These are phyloP conservation scores for Canna indica DNA, from an alignment of 176 grass and related monocot genomes.

Conservation along the genomic window DNA sequence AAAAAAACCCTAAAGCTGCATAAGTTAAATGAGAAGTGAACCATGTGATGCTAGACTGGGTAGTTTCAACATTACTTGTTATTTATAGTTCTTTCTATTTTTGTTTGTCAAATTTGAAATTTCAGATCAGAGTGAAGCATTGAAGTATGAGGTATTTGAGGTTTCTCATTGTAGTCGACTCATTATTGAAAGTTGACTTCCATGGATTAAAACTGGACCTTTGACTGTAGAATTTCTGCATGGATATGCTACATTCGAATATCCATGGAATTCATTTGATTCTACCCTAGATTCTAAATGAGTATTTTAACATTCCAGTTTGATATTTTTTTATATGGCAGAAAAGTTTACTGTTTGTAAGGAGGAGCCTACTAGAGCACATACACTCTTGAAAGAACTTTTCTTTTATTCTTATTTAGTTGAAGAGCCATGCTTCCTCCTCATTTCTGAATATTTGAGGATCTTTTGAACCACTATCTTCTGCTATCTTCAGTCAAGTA, in stretches of 20 bases:
- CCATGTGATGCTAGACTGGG: neutral
- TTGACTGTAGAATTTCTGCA: neutral
- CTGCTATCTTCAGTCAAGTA: neutral
- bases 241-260: neutral
- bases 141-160: neutral
- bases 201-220: neutral
- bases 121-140: neutral
- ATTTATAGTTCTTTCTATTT: too few relatives aligned
- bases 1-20: too few relatives aligned
- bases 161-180: neutral
- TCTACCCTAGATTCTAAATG: neutral
- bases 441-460: neutral
- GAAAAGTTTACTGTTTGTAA: neutral
- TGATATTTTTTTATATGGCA: neutral
- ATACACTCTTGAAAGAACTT: neutral
- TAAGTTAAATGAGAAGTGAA: too few relatives aligned
- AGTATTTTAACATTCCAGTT: neutral
- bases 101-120: neutral
- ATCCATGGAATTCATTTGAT: slow-evolving; percentile 2
- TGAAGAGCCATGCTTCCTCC: neutral
- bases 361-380: neutral
- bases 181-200: neutral
- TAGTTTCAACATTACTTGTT: too few relatives aligned
- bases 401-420: neutral
- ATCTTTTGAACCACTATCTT: neutral